These are phyloP conservation scores for Boletus subparvulus DNA, from an alignment of 768 basidiomycete genomes.

Conservation along the genomic window DNA sequence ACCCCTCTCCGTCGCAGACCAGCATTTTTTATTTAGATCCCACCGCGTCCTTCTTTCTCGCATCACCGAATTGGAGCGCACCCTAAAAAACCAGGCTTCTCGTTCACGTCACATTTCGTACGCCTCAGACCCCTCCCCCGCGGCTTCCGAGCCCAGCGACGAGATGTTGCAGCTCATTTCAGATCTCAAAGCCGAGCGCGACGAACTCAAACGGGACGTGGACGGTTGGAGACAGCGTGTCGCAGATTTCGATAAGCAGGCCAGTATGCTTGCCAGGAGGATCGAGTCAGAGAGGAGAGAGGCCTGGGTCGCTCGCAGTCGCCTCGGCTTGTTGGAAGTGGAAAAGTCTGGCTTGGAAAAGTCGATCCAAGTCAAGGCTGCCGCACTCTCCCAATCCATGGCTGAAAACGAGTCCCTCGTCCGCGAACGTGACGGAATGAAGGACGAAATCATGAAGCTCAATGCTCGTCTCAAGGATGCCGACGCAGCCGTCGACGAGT, in stretches of 20 bases:
- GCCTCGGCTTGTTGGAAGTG: slow-evolving; percentile 59
- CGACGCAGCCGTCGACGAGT: slow-evolving; percentile 24
- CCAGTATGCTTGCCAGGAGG: slow-evolving; percentile 60
- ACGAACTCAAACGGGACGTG: slow-evolving; percentile 84
- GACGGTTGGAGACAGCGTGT: slow-evolving; percentile 84
- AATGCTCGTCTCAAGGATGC: slow-evolving; percentile 33
- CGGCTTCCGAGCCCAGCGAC: slow-evolving; percentile 56
- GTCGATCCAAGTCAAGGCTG: slow-evolving; percentile 39
- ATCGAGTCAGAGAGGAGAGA: slow-evolving; percentile 80
- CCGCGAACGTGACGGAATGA: slow-evolving; percentile 31
- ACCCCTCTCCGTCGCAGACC: slow-evolving; percentile 70
- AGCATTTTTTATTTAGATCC: slow-evolving; percentile 83
- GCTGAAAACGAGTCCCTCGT: slow-evolving; percentile 26
- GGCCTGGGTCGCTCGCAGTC: slow-evolving; percentile 81
- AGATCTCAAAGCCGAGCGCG: slow-evolving; percentile 84
- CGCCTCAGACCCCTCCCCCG: slow-evolving; percentile 41
- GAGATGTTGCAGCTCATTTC: slow-evolving; percentile 76
- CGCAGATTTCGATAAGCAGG: slow-evolving; percentile 69
- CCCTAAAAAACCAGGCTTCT: slow-evolving; percentile 45
- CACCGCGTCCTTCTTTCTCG: slow-evolving; percentile 81
- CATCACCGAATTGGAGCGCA: slow-evolving; percentile 78
- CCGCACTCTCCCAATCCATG: slow-evolving; percentile 30
- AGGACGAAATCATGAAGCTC: slow-evolving; percentile 29
- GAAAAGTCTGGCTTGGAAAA: slow-evolving; percentile 62
- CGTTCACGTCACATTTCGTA: slow-evolving; percentile 54